These are phyloP conservation scores for Argentina anserina DNA, from an alignment of 306 rosid genomes.

Conservation along the genomic window DNA sequence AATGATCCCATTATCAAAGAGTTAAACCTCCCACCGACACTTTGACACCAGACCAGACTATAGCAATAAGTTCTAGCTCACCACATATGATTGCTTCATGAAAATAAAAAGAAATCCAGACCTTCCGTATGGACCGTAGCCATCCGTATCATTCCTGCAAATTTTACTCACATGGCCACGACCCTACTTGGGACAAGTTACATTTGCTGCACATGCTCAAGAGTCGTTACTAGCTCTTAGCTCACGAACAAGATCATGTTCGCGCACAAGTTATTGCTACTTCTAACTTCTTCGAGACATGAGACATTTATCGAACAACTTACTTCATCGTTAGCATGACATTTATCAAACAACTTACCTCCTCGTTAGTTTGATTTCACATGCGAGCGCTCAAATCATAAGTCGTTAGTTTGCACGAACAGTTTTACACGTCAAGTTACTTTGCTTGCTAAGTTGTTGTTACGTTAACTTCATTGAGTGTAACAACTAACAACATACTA, in stretches of 20 bases:
- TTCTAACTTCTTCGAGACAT: background rate
- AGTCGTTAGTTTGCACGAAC: background rate
- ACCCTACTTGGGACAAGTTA: background rate
- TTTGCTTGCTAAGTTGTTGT: too few species aligned
- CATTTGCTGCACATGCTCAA: constrained; percentile 15
- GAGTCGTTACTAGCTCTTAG: background rate
- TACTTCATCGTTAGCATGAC: background rate
- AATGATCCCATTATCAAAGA: constrained; percentile 27
- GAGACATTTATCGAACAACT: background rate
- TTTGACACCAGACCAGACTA: background rate
- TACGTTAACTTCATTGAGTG: background rate
- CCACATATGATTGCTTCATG: constrained; percentile 12
- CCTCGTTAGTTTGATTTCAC: too few species aligned
- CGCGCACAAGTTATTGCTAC: background rate
- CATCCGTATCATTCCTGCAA: constrained; percentile 15
- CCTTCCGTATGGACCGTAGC: constrained; percentile 70
- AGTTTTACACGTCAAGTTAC: background rate
- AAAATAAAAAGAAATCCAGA: background rate
- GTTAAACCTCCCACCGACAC: constrained; percentile 62
- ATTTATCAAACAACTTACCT: too few species aligned
- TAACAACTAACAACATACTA: background rate
- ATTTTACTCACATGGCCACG: constrained; percentile 16
- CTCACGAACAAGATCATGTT: background rate
- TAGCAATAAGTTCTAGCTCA: constrained; percentile 8
- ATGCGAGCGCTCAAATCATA: too few species aligned